These are phyloP conservation scores for Westerdykella aurantiaca DNA, from an alignment of 2,329 filamentous ascomycete genomes.

Conservation along the genomic window DNA sequence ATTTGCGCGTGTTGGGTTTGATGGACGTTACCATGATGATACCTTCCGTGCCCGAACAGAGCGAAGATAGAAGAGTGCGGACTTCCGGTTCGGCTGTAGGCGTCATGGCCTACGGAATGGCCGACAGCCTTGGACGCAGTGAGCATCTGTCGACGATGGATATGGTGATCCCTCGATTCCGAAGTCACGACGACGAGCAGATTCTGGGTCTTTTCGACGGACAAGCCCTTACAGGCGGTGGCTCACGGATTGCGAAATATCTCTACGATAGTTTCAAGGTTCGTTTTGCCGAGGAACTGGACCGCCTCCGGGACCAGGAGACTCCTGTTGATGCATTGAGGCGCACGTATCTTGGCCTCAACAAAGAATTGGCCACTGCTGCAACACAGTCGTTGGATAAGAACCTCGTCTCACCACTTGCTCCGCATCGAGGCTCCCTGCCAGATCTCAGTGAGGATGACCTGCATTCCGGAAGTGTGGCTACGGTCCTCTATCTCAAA, in stretches of 20 bases:
- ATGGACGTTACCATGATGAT: constrained; percentile 98
- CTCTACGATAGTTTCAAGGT: constrained; percentile 92
- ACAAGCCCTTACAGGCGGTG: constrained; percentile 78
- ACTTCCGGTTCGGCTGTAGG: constrained; percentile 95
- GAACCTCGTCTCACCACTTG: constrained; percentile 33
- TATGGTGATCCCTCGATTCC: constrained; percentile 87
- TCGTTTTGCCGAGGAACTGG: constrained; percentile 77
- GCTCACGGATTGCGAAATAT: constrained; percentile 93
- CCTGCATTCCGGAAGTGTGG: constrained; percentile 81
- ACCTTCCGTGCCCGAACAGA: constrained; percentile 89
- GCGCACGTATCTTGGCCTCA: constrained; percentile 79
- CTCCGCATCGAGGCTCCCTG: constrained; percentile 60
- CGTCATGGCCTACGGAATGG: constrained; percentile 92
- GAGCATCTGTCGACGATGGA: constrained; percentile 95
- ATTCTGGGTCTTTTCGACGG: constrained; percentile 95
- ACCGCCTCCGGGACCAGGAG: constrained; percentile 64
- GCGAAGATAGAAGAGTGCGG: constrained; percentile 86
- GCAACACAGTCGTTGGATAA: constrained; percentile 77
- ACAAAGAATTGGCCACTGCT: constrained; percentile 86
- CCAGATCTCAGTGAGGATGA: constrained; percentile 84
- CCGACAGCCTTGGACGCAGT: constrained; percentile 84
- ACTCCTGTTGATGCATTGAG: constrained; percentile 77
- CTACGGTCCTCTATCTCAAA: constrained; percentile 84
- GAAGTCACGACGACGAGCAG: constrained; percentile 82
- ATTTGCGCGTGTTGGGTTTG: constrained; percentile 80